A percentile compares a stretch with the other conserved stretches of the same genome.
Conservation (phyloP, 164 flowering plant genomes). For the Dillenia suffruticosa region DNA sequence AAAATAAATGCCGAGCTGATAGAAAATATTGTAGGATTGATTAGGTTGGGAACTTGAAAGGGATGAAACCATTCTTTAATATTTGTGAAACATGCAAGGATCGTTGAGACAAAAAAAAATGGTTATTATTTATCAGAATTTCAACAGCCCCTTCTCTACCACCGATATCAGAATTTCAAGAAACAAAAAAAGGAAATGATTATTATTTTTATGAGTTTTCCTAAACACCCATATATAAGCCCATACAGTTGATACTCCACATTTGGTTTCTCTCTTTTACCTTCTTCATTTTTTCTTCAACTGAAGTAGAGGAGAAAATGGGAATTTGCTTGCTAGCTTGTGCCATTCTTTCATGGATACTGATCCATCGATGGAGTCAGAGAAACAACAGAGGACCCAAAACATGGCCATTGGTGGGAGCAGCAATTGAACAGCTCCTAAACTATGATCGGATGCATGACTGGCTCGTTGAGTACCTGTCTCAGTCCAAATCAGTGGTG, state of each 20-base stretch:
- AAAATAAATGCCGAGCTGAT: too few species aligned
- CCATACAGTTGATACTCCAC: too few species aligned
- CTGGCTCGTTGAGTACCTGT: conserved; percentile 69
- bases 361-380: conserved; percentile 70
- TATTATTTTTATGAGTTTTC: too few species aligned
- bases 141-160: background rate
- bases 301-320: conserved; percentile 18
- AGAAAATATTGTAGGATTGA: too few species aligned
- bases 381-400: conserved; percentile 72
- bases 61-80: conserved; percentile 3
- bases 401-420: conserved; percentile 95
- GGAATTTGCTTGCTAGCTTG: conserved; percentile 22
- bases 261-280: background rate
- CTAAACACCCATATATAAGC: too few species aligned
- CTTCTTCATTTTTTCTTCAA: conserved; percentile 3
- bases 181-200: too few species aligned
- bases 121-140: too few species aligned
- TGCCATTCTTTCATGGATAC: conserved; percentile 45
- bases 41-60: conserved; percentile 1
- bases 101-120: too few species aligned
- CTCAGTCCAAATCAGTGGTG: conserved; percentile 49
- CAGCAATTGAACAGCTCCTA: conserved; percentile 69
- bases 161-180: too few species aligned
- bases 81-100: background rate
- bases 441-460: conserved; percentile 90